Conservation (phyloP, 2,329 filamentous ascomycete genomes). For the Cryphonectria naterciae region DNA sequence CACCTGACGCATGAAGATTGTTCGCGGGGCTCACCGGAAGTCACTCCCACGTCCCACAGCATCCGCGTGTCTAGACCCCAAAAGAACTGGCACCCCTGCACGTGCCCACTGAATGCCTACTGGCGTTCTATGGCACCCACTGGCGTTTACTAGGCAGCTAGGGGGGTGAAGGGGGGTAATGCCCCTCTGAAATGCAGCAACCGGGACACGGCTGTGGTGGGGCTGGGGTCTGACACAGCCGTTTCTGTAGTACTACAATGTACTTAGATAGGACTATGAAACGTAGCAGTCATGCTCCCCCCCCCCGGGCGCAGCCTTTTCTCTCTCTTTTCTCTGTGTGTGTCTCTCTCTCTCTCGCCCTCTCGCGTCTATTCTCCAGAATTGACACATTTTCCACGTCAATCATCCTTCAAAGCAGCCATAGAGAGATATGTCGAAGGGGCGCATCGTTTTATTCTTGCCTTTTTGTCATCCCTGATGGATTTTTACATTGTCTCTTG, state of each 20-base stretch:
- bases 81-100: slow-evolving; percentile 21
- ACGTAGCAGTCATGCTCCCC: not conserved
- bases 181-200: slow-evolving; percentile 19
- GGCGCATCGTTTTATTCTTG: not conserved
- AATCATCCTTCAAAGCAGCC: not conserved
- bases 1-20: slow-evolving; percentile 28
- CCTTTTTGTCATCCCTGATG: not conserved
- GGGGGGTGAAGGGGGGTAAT: too few relatives aligned
- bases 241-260: not conserved
- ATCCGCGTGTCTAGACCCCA: slow-evolving; percentile 23
- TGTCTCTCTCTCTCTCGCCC: too few relatives aligned
- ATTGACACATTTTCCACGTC: not conserved
- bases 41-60: slow-evolving; percentile 26
- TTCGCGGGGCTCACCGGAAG: slow-evolving; percentile 25
- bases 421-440: too few relatives aligned
- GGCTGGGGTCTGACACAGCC: slow-evolving; percentile 4
- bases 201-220: slow-evolving; percentile 11
- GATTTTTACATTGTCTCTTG: not conserved
- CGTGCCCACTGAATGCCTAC: slow-evolving; percentile 16
- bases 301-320: not conserved
- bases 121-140: not conserved
- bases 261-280: not conserved
- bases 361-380: not conserved
- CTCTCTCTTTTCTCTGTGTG: not conserved
- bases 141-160: not conserved